Evolutionary conservation across 2,329 filamentous ascomycete species (phyloP).

Genomic region (Chalara sp.): DNA sequence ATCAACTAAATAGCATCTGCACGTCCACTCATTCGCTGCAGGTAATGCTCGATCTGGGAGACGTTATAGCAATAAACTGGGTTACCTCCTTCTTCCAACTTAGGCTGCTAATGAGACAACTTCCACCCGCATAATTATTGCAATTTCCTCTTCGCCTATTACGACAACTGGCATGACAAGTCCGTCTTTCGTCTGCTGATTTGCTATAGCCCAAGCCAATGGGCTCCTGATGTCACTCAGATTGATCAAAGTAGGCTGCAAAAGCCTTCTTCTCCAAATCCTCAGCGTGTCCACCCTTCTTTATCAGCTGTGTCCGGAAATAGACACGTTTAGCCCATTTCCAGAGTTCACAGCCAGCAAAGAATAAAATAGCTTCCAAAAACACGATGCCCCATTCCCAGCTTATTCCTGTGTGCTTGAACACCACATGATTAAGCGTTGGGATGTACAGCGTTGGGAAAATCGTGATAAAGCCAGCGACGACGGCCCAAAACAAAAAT

Average conservation of each 20-base stretch:
- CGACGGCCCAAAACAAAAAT: conserved; percentile 62
- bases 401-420: conserved; percentile 57
- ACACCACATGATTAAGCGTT: conserved; percentile 56
- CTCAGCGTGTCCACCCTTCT: neutral
- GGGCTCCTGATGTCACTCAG: neutral
- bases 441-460: conserved; percentile 63
- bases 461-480: conserved; percentile 47
- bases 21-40: too few relatives aligned
- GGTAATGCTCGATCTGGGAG: too few relatives aligned
- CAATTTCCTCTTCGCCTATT: too few relatives aligned
- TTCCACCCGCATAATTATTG: too few relatives aligned
- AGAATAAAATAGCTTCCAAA: conserved; percentile 52
- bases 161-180: too few relatives aligned
- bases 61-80: too few relatives aligned
- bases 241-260: neutral
- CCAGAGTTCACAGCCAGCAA: conserved; percentile 57
- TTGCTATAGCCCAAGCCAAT: neutral
- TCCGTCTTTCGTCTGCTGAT: too few relatives aligned
- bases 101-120: too few relatives aligned
- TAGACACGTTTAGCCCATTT: conserved; percentile 55
- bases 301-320: neutral
- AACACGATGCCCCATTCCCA: conserved; percentile 69
- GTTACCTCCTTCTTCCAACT: too few relatives aligned
- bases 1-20: too few relatives aligned
- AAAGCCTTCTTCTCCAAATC: neutral